Evolutionary conservation across 164 flowering plant genomes (phyloP).

Genomic region (Malania oleifera): DNA sequence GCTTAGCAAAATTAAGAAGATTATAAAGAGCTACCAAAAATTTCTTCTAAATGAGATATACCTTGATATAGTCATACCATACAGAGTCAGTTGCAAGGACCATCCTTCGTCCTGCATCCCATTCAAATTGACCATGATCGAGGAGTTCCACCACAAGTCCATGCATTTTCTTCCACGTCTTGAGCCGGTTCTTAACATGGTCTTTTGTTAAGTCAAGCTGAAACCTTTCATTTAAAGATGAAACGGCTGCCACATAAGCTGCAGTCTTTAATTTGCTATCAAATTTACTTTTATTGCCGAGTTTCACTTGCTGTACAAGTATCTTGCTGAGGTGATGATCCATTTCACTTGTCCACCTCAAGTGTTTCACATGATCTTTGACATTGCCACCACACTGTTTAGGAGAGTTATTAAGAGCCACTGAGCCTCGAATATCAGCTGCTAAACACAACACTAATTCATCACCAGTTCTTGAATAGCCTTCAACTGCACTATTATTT

Average conservation of each 20-base stretch:
- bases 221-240: constrained; percentile 12
- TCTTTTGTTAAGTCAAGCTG: constrained; percentile 13
- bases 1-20: not conserved
- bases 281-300: constrained; percentile 14
- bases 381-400: not conserved
- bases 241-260: constrained; percentile 13
- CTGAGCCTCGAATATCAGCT: not conserved
- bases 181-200: constrained; percentile 15
- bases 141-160: constrained; percentile 16
- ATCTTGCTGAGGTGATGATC: constrained; percentile 10
- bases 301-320: constrained; percentile 18
- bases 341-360: constrained; percentile 20
- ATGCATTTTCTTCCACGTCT: constrained; percentile 16
- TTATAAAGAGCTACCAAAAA: not conserved
- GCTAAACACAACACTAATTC: not conserved
- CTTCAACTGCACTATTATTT: constrained; percentile 5
- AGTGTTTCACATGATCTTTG: constrained; percentile 9
- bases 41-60: not conserved
- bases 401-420: constrained; percentile 2
- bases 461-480: not conserved
- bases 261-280: constrained; percentile 11
- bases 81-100: constrained; percentile 10
- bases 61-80: constrained; percentile 18
- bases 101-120: constrained; percentile 15
- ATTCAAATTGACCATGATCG: constrained; percentile 8